phyloP scores from a whole-genome alignment of 768 basidiomycete species.

The Suillus tomentosus region DNA sequence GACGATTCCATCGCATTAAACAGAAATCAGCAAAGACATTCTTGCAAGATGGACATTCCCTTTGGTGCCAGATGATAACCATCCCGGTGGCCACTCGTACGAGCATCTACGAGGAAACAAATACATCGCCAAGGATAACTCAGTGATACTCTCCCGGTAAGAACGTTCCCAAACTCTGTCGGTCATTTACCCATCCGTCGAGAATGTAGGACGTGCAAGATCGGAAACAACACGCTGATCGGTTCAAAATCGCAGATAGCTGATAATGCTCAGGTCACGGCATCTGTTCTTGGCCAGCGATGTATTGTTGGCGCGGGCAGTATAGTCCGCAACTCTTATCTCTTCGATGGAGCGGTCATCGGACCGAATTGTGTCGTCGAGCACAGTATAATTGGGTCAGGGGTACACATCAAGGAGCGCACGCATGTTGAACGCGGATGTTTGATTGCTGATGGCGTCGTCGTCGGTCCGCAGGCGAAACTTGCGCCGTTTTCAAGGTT shows the following conservation, averaged over 20 bases:
- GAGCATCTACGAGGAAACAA: conserved; percentile 87
- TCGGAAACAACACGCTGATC: conserved; percentile 82
- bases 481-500: conserved; percentile 74
- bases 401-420: conserved; percentile 69
- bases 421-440: conserved; percentile 73
- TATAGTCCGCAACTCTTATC: conserved; percentile 72
- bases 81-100: conserved; percentile 80
- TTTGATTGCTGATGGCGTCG: conserved; percentile 80
- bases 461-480: conserved; percentile 70
- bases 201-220: conserved; percentile 69
- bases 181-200: conserved; percentile 2
- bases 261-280: conserved; percentile 63
- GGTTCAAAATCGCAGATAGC: conserved; percentile 73
- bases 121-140: conserved; percentile 80
- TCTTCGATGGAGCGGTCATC: conserved; percentile 78
- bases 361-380: conserved; percentile 73
- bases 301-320: conserved; percentile 74
- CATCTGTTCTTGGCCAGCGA: conserved; percentile 78
- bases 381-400: conserved; percentile 79
- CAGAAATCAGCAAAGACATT: conserved; percentile 76
- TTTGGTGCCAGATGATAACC: conserved; percentile 91
- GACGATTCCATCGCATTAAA: conserved; percentile 7
- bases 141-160: conserved; percentile 83
- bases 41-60: conserved; percentile 94
- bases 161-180: conserved; percentile 18